Percentiles rank a stretch among this genome's conserved stretches.
Conservation (phyloP, 164 flowering plant species). For the Kingdonia uniflora region DNA sequence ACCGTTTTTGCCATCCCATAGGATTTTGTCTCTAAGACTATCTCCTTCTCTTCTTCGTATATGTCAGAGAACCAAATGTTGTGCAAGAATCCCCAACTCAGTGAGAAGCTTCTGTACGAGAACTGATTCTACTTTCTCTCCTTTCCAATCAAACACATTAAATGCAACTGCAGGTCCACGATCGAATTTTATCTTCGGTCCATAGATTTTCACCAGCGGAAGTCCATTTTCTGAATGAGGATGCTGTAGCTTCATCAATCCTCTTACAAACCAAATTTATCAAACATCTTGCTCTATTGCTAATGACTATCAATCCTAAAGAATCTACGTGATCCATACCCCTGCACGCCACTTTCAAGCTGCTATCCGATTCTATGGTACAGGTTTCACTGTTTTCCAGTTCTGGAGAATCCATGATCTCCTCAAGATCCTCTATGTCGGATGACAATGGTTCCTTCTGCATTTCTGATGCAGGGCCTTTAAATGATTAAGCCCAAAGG, state of each 20-base stretch:
- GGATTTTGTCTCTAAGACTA: constrained; percentile 28
- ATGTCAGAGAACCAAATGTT: constrained; percentile 68
- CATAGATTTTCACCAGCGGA: constrained; percentile 59
- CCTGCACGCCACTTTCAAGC: constrained; percentile 34
- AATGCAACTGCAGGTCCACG: constrained; percentile 82
- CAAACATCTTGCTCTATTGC: constrained; percentile 55
- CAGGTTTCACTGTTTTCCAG: constrained; percentile 5
- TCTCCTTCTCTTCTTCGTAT: constrained; percentile 41
- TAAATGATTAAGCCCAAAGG: no score
- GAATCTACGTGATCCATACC: constrained; percentile 82
- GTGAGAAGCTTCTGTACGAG: constrained; percentile 90
- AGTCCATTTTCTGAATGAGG: constrained; percentile 45
- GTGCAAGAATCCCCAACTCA: constrained; percentile 55
- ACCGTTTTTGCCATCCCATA: constrained; percentile 11
- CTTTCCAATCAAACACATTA: constrained; percentile 89
- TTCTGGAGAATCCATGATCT: constrained; percentile 5
- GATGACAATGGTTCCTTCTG: constrained; percentile 18
- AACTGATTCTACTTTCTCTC: constrained; percentile 68
- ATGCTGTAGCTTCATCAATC: constrained; percentile 64
- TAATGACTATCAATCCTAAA: constrained; percentile 44
- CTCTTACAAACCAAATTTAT: constrained; percentile 79
- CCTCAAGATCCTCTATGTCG: constrained; percentile 26
- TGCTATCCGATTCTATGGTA: constrained; percentile 7
- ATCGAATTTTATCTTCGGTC: constrained; percentile 72
- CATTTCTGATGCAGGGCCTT: no score